Base-by-base conservation (phyloP, 208 protist genomes). In the Crithidia mellificae region DNA sequence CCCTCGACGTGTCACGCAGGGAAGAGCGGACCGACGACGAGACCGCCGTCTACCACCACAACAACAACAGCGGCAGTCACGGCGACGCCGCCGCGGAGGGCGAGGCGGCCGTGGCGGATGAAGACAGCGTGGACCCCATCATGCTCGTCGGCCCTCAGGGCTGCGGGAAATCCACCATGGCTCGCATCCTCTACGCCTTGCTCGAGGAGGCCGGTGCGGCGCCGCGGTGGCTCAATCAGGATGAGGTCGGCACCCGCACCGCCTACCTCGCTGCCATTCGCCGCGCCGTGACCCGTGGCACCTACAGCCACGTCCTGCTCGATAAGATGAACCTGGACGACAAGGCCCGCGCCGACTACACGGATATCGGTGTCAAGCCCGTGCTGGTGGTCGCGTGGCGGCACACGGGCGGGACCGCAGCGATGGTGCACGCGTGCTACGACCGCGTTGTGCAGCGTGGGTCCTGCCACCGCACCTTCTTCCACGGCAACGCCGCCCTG, bases 311-410 rank as follows among this genome's bases (percentile, higher is more conserved):
- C 64, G 30, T 95, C 29, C 77, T 95, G 20, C 66, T 95, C 14
- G 90, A 95, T 58, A 91, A 92, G 72, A 92, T 92, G 87, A 88
- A 95, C 68, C 68, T 95, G 4, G 79, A 84, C 54, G 75, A 83
- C 41, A 72, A 49, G 47, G 55, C 79, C 0, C 82, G 90, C 4
- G 44, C 67, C 12, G 87, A 92, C 63, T 77, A 75, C 54, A 46
- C 25, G 29, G 20, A 68, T 4, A 63, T 82, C 22, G 53, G 68
- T 2, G 52, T 85, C 19, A 79, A 72, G 43, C 66, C 68, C 6
- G 67, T 74, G 6, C 52, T 89, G 12, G 72, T 74, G 0, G 62
- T 93, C 2, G 77, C 74, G 9, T 91, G 85, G 84, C 57, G 29
- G 25, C 85, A 92, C 75, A 32, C 50, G 11, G 24, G 63, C 22